phyloP scores from a whole-genome alignment of 2,329 filamentous ascomycete species.

The Elsinoe perseae region DNA sequence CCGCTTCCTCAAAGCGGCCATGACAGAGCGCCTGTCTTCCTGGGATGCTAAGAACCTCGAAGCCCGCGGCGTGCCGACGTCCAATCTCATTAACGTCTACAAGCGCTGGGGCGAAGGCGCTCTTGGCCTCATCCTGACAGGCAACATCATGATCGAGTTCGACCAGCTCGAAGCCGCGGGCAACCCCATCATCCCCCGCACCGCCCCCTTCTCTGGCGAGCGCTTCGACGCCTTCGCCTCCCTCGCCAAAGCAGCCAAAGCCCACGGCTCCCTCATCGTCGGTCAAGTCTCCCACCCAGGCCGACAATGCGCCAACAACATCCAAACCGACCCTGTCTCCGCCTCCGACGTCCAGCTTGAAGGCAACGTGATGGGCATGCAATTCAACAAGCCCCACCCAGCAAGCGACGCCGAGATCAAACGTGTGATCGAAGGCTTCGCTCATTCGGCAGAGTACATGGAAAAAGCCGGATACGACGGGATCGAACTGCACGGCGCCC shows the following conservation, averaged over 20 bases:
- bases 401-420: slow-evolving; percentile 50
- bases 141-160: slow-evolving; percentile 58
- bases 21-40: slow-evolving; percentile 57
- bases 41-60: slow-evolving; percentile 50
- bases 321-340: slow-evolving; percentile 45
- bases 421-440: slow-evolving; percentile 52
- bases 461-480: slow-evolving; percentile 55
- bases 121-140: slow-evolving; percentile 51
- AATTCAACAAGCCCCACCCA: slow-evolving; percentile 47
- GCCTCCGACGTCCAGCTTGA: slow-evolving; percentile 45
- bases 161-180: slow-evolving; percentile 51
- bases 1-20: slow-evolving; percentile 59
- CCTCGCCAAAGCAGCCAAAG: slow-evolving; percentile 48
- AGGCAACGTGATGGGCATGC: slow-evolving; percentile 39
- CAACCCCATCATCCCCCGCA: slow-evolving; percentile 52
- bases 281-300: slow-evolving; percentile 58
- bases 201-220: slow-evolving; percentile 45
- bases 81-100: slow-evolving; percentile 51
- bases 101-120: slow-evolving; percentile 53
- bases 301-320: slow-evolving; percentile 42
- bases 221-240: slow-evolving; percentile 54
- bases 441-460: slow-evolving; percentile 53
- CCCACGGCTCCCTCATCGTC: slow-evolving; percentile 51
- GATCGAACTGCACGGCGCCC: slow-evolving; percentile 39
- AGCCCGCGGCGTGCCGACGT: slow-evolving; percentile 47